Evolutionary conservation across 106 monocot genomes (phyloP).

Genomic region (Allium cepa): DNA sequence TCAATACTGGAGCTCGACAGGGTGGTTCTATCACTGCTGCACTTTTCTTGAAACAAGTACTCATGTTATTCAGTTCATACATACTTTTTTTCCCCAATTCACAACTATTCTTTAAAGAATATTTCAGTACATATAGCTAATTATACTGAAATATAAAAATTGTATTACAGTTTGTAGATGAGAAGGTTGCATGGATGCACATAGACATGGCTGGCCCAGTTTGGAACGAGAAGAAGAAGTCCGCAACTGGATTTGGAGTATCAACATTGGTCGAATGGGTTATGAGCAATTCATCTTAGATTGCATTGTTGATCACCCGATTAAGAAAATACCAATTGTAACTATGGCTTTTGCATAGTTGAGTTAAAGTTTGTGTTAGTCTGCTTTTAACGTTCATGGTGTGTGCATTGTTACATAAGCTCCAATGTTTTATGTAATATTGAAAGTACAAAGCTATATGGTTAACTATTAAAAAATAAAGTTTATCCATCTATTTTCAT

Average conservation of each 20-base stretch:
- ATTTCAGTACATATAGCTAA: not conserved
- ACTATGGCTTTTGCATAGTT: too few relatives aligned
- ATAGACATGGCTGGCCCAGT: conserved; percentile 75
- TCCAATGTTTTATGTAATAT: too few relatives aligned
- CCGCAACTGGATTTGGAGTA: conserved; percentile 55
- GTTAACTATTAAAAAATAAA: too few relatives aligned
- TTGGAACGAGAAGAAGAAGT: conserved; percentile 56
- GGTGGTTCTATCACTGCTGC: conserved; percentile 68
- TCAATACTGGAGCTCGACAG: conserved; percentile 52
- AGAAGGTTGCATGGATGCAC: conserved; percentile 79
- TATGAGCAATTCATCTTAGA: conserved; percentile 41
- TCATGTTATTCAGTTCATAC: not conserved
- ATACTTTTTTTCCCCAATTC: not conserved
- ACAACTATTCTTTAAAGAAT: not conserved
- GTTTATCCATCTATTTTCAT: too few relatives aligned
- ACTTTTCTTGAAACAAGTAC: conserved; percentile 77
- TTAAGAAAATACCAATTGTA: too few relatives aligned
- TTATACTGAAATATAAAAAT: not conserved
- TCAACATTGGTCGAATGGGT: conserved; percentile 68
- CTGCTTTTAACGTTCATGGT: too few relatives aligned
- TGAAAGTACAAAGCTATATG: too few relatives aligned
- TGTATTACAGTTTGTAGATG: conserved; percentile 58
- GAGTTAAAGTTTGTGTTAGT: too few relatives aligned
- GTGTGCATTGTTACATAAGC: too few relatives aligned
- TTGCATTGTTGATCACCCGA: too few relatives aligned